Conservation (phyloP, 2,329 filamentous ascomycete species). For the Colletotrichum orbiculare region DNA sequence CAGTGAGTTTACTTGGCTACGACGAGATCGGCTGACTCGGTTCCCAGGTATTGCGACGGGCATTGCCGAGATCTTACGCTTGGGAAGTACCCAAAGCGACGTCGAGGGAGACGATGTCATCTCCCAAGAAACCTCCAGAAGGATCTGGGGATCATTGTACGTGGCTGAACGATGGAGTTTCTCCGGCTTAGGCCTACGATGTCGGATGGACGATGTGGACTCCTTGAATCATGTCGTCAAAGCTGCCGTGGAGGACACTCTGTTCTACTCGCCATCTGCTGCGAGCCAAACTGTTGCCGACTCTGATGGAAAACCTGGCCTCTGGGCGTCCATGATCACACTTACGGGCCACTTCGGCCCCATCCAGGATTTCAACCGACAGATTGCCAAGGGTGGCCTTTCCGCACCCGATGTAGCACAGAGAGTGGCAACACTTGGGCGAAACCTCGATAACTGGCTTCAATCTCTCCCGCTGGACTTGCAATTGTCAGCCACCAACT, state of each 20-base stretch:
- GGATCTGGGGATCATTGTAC: constrained; percentile 37
- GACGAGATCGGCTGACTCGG: background rate
- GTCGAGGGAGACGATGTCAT: background rate
- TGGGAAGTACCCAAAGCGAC: constrained; percentile 1
- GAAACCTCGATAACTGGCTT: constrained; percentile 36
- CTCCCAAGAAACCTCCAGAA: constrained; percentile 23
- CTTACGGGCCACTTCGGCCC: constrained; percentile 46
- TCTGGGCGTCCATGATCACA: constrained; percentile 49
- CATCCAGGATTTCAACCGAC: constrained; percentile 48
- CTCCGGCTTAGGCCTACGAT: constrained; percentile 34
- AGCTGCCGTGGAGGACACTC: constrained; percentile 43
- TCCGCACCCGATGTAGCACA: constrained; percentile 23
- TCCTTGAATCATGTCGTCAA: constrained; percentile 14
- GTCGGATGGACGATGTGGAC: constrained; percentile 28
- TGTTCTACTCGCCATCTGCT: constrained; percentile 38
- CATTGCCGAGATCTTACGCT: constrained; percentile 30
- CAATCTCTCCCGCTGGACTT: constrained; percentile 22
- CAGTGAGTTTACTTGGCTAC: no score
- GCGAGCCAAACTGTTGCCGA: constrained; percentile 8
- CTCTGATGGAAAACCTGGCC: constrained; percentile 40
- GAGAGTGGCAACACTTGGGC: constrained; percentile 2
- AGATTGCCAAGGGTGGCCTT: constrained; percentile 36
- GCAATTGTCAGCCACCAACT: constrained; percentile 37
- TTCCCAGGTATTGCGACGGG: constrained; percentile 17
- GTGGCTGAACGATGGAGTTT: constrained; percentile 39